phyloP scores from a whole-genome alignment of 1,284 basidiomycete species.

The Cryptococcus floricola region DNA sequence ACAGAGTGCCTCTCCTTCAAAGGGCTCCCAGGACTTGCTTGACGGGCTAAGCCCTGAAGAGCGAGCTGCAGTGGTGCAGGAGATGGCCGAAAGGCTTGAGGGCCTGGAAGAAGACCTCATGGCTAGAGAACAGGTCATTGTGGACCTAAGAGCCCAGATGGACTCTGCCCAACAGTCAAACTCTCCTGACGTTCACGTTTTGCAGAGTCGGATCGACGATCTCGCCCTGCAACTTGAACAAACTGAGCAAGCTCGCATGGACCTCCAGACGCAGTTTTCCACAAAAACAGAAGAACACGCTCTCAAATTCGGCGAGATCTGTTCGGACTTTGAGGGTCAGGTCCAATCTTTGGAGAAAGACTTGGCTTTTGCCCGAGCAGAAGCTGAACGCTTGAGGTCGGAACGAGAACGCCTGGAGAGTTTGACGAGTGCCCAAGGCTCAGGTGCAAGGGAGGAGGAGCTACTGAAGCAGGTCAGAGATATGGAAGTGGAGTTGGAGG shows the following conservation, averaged over 20 bases:
- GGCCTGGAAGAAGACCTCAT: conserved; percentile 25
- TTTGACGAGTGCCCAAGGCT: not conserved
- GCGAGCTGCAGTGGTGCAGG: conserved; percentile 22
- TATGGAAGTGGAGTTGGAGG: conserved; percentile 14
- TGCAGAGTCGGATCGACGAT: conserved; percentile 8
- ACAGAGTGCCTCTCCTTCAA: not conserved
- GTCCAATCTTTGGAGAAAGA: conserved; percentile 26
- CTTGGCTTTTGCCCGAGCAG: conserved; percentile 10
- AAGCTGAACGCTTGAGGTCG: conserved; percentile 7
- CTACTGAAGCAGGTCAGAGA: conserved; percentile 13
- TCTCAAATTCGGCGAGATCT: conserved; percentile 38
- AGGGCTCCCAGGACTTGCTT: conserved; percentile 10
- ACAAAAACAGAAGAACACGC: conserved; percentile 41
- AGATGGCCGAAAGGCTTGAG: conserved; percentile 31
- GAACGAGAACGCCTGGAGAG: conserved; percentile 11
- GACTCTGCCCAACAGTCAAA: not conserved
- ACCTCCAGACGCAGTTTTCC: conserved; percentile 30
- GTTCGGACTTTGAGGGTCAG: conserved; percentile 33
- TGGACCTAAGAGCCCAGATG: conserved; percentile 20
- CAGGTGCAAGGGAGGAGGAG: conserved; percentile 10
- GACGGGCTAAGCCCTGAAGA: conserved; percentile 15
- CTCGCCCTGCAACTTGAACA: conserved; percentile 22
- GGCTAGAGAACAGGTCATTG: conserved; percentile 30
- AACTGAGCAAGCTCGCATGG: conserved; percentile 17
- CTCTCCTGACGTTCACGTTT: not conserved